These are phyloP conservation scores for Apiospora phragmitis DNA, from an alignment of 2,329 filamentous ascomycete genomes.

Conservation along the genomic window DNA sequence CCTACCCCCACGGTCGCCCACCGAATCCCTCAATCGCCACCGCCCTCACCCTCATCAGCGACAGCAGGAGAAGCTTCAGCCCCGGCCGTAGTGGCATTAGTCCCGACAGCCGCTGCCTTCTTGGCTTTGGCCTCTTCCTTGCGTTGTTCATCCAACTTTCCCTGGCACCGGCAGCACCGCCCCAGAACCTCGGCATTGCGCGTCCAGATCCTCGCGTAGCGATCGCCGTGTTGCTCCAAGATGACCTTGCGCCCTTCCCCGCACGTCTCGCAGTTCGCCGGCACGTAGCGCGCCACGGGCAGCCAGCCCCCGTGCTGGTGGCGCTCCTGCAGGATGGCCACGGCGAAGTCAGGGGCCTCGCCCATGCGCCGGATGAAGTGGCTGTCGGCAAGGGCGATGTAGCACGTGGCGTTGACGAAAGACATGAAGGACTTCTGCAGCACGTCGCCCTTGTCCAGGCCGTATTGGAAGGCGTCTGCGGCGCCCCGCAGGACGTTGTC, in stretches of 20 bases:
- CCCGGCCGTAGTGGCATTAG: not conserved
- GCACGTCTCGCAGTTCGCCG: not conserved
- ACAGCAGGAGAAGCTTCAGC: not conserved
- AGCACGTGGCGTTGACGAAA: conserved; percentile 1
- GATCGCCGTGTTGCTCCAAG: not conserved
- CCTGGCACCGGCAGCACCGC: not conserved
- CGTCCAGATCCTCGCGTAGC: not conserved
- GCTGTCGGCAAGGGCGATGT: not conserved
- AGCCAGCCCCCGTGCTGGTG: not conserved
- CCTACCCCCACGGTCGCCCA: not conserved
- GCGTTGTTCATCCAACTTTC: not conserved
- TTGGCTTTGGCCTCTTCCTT: not conserved
- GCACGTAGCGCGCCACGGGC: not conserved
- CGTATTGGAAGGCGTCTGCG: not conserved
- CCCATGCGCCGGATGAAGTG: conserved; percentile 3
- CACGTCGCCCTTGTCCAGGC: not conserved
- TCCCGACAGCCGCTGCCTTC: not conserved
- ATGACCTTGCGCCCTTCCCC: not conserved
- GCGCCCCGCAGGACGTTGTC: not conserved
- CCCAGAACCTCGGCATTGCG: not conserved
- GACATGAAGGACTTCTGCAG: not conserved
- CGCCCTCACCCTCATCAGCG: not conserved
- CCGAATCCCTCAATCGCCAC: not conserved
- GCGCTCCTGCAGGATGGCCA: conserved; percentile 4
- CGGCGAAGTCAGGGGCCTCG: not conserved